Evolutionary conservation across 208 protist genomes (phyloP).

Genomic region (Leishmania braziliensis): DNA sequence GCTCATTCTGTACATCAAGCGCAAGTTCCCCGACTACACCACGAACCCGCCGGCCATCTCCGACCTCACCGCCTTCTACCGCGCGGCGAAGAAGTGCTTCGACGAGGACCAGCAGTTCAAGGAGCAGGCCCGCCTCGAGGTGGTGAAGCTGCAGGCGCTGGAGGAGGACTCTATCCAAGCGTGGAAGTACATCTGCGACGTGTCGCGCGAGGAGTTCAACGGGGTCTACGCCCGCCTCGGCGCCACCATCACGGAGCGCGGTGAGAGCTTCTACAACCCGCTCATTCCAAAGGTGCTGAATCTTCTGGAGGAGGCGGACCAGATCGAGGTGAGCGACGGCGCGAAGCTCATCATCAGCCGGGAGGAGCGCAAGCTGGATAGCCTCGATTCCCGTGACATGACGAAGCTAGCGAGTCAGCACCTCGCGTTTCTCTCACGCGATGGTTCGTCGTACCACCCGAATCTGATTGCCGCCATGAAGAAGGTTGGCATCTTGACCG

Average conservation of each 20-base stretch:
- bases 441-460: slow-evolving; percentile 63
- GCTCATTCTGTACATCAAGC: slow-evolving; percentile 97
- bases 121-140: slow-evolving; percentile 84
- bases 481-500: slow-evolving; percentile 68
- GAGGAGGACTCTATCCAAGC: slow-evolving; percentile 81
- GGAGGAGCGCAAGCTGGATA: slow-evolving; percentile 59
- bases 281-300: slow-evolving; percentile 88
- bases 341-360: slow-evolving; percentile 87
- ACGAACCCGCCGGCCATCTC: slow-evolving; percentile 89
- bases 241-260: slow-evolving; percentile 86
- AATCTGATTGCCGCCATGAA: slow-evolving; percentile 85
- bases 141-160: slow-evolving; percentile 91
- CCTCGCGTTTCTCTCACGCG: slow-evolving; percentile 56
- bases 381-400: slow-evolving; percentile 82
- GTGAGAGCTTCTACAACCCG: slow-evolving; percentile 97
- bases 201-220: slow-evolving; percentile 94
- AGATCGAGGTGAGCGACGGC: slow-evolving; percentile 84
- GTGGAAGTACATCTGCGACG: slow-evolving; percentile 94
- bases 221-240: slow-evolving; percentile 93
- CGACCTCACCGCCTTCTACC: slow-evolving; percentile 96
- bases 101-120: slow-evolving; percentile 95
- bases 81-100: slow-evolving; percentile 94
- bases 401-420: slow-evolving; percentile 81
- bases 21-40: slow-evolving; percentile 91
- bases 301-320: slow-evolving; percentile 77